A percentile compares a stretch with the other conserved stretches of the same genome.
Conservation (phyloP, 352 stramenopile species). For the Phytophthora constricta region DNA sequence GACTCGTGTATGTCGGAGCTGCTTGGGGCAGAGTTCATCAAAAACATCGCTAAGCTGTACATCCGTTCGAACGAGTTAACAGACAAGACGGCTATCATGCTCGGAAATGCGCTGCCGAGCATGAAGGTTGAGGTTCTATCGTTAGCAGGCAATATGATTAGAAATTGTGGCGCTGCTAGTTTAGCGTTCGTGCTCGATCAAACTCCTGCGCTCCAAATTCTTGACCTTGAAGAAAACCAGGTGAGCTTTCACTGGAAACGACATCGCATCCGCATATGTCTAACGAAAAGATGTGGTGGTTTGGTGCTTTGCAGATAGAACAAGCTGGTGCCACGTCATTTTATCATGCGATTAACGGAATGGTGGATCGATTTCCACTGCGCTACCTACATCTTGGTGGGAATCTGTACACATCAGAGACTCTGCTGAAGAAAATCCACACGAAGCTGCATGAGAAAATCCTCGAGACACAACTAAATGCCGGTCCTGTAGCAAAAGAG, state of each 20-base stretch:
- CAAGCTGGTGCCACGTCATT: constrained; percentile 39
- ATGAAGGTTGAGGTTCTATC: constrained; percentile 42
- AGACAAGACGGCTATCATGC: constrained; percentile 24
- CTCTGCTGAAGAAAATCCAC: constrained; percentile 24
- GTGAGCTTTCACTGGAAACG: constrained; percentile 26
- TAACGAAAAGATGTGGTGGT: too few relatives aligned
- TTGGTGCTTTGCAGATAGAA: constrained; percentile 38
- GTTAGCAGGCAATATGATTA: constrained; percentile 53
- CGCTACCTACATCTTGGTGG: constrained; percentile 45
- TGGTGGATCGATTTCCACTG: constrained; percentile 38
- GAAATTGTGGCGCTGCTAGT: constrained; percentile 43
- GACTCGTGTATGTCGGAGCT: constrained; percentile 28
- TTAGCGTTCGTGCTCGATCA: constrained; percentile 58
- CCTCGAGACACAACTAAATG: constrained; percentile 39
- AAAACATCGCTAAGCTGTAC: constrained; percentile 41
- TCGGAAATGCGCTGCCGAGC: constrained; percentile 29
- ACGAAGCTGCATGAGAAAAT: constrained; percentile 57
- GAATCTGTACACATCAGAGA: constrained; percentile 24
- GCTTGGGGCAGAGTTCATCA: constrained; percentile 18
- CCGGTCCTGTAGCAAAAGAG: not conserved
- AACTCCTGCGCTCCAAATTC: constrained; percentile 37
- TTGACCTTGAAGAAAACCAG: constrained; percentile 62
- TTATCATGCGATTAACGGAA: constrained; percentile 43
- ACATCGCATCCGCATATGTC: not conserved
- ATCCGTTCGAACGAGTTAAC: constrained; percentile 56